Conservation (phyloP, 176 grass and related monocot species). For the Paspalum vaginatum region DNA sequence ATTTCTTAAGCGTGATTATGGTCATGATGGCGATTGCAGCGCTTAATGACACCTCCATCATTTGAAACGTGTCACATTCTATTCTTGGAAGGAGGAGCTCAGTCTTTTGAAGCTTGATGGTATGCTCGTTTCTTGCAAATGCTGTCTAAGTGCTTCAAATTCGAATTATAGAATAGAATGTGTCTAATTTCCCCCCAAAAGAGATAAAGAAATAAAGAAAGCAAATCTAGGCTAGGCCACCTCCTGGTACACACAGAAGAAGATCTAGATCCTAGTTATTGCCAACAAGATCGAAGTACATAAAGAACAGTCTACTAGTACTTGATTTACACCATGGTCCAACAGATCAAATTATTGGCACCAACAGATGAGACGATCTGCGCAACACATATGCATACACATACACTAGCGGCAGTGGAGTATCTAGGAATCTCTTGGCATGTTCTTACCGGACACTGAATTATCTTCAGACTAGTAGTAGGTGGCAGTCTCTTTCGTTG, state of each 20-base stretch:
- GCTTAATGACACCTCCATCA: not conserved
- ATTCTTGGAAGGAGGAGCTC: not conserved
- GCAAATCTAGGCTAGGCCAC: too few relatives aligned
- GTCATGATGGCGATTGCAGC: not conserved
- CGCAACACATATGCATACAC: not conserved
- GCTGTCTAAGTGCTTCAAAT: not conserved
- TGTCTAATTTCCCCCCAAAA: too few relatives aligned
- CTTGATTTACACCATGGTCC: not conserved
- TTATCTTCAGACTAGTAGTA: conserved; percentile 22
- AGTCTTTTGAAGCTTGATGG: too few relatives aligned
- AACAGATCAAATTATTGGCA: not conserved
- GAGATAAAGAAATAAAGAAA: too few relatives aligned
- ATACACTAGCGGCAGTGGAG: not conserved
- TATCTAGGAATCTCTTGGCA: conserved; percentile 39
- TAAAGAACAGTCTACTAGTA: not conserved
- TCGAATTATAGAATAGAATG: too few relatives aligned
- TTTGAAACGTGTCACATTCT: not conserved
- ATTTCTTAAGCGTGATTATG: not conserved
- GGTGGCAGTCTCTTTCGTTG: conserved; percentile 37
- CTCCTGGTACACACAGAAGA: not conserved
- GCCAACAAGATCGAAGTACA: not conserved
- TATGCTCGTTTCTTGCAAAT: not conserved
- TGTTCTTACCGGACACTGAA: conserved; percentile 27
- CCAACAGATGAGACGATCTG: not conserved
- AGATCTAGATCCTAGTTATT: conserved; percentile 3